Base-by-base conservation (phyloP, 2,329 filamentous ascomycete genomes). In the Fusarium sp. region DNA sequence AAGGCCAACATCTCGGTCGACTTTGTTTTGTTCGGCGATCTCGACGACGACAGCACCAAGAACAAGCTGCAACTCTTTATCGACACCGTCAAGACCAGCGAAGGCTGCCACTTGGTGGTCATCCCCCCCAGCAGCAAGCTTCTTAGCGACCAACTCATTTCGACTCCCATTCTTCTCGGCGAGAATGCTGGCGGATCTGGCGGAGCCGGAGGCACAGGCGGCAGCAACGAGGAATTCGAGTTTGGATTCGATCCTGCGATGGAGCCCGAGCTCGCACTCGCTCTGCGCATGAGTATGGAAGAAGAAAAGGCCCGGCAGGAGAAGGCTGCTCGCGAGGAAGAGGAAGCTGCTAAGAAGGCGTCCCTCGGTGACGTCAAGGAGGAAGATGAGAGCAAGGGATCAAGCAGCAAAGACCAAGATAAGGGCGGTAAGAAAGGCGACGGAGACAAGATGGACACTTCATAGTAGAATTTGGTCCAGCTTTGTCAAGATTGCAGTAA, bases 21-120 rank as follows among this genome's bases (percentile, higher is more conserved):
- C 80, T 95, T 99, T 76, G 88, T 99, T 65, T 89, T 95, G 46
- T 99, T 99, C 75, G 96, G 96, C 71, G 95, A 99, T 74, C 87
- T 97, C 53, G 93, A 96, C 71, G 92, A 94, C 73, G 93, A 97
- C 71, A 93, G 91, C 67, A 92, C 92, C 56, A 89, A 92, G 78
- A 95, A 96, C 82, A 98, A 98, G 83, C 89, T 99, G 54, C 90
- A 93, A 76, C 91, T 92, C 28, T 99, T 99, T 84, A 94, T 97
- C 80, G 92, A 97, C 67, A 91, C 91, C 67, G 93, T 98, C 79
- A 97, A 97, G 83, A 89, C 92, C 63, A 91, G 89, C 76, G 95
- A 98, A 70, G 94, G 94, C 73, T 97, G 94, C 70, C 89, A 97
- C 82, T 86, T 99, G 37, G 93, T 94, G 19, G 90, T 96, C 73